Conservation (phyloP, 768 basidiomycete genomes). For the Suillus occidentalis region DNA sequence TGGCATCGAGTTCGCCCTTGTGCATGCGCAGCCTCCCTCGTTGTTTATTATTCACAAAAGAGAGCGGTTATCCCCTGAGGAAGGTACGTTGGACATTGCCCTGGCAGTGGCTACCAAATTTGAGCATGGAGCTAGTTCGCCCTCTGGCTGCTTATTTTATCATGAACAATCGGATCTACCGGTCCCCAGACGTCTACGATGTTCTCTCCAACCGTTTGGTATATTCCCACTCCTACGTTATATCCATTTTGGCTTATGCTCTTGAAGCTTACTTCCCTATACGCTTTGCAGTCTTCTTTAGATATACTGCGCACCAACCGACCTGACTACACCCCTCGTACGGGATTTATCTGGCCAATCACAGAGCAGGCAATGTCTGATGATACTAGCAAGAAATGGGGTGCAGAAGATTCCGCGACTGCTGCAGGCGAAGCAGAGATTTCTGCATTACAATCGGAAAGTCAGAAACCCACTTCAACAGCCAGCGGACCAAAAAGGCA, state of each 20-base stretch:
- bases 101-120: neutral
- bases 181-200: slow-evolving; percentile 82
- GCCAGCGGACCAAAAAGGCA: slow-evolving; percentile 47
- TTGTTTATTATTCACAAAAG: slow-evolving; percentile 91
- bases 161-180: slow-evolving; percentile 86
- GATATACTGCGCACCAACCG: slow-evolving; percentile 69
- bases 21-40: slow-evolving; percentile 75
- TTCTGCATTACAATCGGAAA: slow-evolving; percentile 18
- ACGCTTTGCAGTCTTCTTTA: slow-evolving; percentile 74
- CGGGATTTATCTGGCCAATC: slow-evolving; percentile 86
- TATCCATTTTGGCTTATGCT: neutral
- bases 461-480: slow-evolving; percentile 22
- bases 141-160: slow-evolving; percentile 86
- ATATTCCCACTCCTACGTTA: slow-evolving; percentile 20
- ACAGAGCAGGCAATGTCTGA: slow-evolving; percentile 50
- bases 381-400: slow-evolving; percentile 42
- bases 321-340: slow-evolving; percentile 82
- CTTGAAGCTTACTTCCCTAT: slow-evolving; percentile 63
- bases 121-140: slow-evolving; percentile 48
- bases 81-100: slow-evolving; percentile 52
- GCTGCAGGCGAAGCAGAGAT: slow-evolving; percentile 20
- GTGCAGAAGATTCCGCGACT: slow-evolving; percentile 27
- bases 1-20: slow-evolving; percentile 85
- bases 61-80: slow-evolving; percentile 77
- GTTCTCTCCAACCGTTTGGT: slow-evolving; percentile 84